Percentiles rank a stretch among this genome's conserved stretches.
Evolutionary conservation across 306 rosid genomes (phyloP).

Genomic region (Oxytropis ochrocephala): DNA sequence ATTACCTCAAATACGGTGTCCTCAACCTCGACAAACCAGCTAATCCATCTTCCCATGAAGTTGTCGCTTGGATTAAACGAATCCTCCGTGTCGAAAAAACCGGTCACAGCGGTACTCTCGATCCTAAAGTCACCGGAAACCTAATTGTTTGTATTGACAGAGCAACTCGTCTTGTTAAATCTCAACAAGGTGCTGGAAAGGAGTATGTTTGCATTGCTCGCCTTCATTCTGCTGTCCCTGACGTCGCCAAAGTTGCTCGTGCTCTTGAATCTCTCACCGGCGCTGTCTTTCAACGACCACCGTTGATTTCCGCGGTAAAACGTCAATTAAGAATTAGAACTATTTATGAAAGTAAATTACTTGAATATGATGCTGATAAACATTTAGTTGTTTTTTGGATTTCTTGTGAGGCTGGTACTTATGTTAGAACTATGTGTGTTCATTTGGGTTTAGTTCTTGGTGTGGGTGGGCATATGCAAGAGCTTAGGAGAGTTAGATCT

Average conservation of each 20-base stretch:
- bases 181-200: constrained; percentile 83
- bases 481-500: constrained; percentile 75
- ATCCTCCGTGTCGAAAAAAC: constrained; percentile 73
- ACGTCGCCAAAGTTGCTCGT: constrained; percentile 59
- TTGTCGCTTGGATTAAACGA: constrained; percentile 73
- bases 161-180: constrained; percentile 73
- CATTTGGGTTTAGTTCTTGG: constrained; percentile 85
- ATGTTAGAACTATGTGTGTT: constrained; percentile 78
- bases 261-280: constrained; percentile 81
- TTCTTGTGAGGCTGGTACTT: constrained; percentile 66
- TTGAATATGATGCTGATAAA: constrained; percentile 60
- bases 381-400: constrained; percentile 62
- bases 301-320: constrained; percentile 75
- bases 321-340: constrained; percentile 86
- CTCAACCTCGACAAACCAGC: constrained; percentile 80
- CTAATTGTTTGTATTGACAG: constrained; percentile 77
- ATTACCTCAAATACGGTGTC: constrained; percentile 67
- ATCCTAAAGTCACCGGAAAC: constrained; percentile 81
- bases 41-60: constrained; percentile 88
- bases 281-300: constrained; percentile 82
- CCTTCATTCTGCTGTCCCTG: constrained; percentile 62
- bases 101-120: constrained; percentile 83
- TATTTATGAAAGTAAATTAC: constrained; percentile 83
- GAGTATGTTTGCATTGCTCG: constrained; percentile 81
- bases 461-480: constrained; percentile 86